A percentile compares a stretch with the other conserved stretches of the same genome.
phyloP scores from a whole-genome alignment of 768 basidiomycete genomes.

The Hygrophoropsis aurantiaca region DNA sequence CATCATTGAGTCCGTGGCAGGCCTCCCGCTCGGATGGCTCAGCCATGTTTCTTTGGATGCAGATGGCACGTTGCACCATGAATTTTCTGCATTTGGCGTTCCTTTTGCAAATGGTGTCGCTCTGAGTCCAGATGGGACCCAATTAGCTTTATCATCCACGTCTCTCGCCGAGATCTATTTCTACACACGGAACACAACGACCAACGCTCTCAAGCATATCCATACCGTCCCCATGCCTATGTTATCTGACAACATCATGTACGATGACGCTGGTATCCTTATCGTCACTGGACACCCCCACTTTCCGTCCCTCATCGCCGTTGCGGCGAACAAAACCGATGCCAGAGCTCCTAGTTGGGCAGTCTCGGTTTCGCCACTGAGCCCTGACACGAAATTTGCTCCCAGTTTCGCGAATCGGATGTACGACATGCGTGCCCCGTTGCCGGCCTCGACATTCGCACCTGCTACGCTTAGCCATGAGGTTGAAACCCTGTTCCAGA shows the following conservation, averaged over 20 bases:
- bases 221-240: constrained; percentile 54
- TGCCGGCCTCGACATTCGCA: constrained; percentile 45
- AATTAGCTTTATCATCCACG: constrained; percentile 60
- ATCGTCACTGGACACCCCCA: constrained; percentile 68
- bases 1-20: constrained; percentile 53
- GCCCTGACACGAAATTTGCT: neutral
- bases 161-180: constrained; percentile 46
- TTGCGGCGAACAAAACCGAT: constrained; percentile 45
- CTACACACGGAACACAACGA: constrained; percentile 48
- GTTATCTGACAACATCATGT: constrained; percentile 60
- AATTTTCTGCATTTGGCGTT: constrained; percentile 45
- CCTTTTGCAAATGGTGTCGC: constrained; percentile 73
- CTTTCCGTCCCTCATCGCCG: constrained; percentile 48
- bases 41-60: constrained; percentile 50
- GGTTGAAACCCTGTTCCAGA: constrained; percentile 70
- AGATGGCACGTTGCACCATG: constrained; percentile 31
- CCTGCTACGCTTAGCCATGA: constrained; percentile 35
- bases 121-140: constrained; percentile 46
- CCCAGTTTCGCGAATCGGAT: constrained; percentile 2
- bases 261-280: constrained; percentile 45
- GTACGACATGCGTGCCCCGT: constrained; percentile 47
- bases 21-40: constrained; percentile 59
- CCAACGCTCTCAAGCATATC: constrained; percentile 41
- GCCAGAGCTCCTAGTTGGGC: constrained; percentile 59
- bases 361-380: constrained; percentile 38